Percentiles rank a stretch among this genome's conserved stretches.
phyloP scores from a whole-genome alignment of 1,284 basidiomycete genomes.

The Sporisorium exsertum region DNA sequence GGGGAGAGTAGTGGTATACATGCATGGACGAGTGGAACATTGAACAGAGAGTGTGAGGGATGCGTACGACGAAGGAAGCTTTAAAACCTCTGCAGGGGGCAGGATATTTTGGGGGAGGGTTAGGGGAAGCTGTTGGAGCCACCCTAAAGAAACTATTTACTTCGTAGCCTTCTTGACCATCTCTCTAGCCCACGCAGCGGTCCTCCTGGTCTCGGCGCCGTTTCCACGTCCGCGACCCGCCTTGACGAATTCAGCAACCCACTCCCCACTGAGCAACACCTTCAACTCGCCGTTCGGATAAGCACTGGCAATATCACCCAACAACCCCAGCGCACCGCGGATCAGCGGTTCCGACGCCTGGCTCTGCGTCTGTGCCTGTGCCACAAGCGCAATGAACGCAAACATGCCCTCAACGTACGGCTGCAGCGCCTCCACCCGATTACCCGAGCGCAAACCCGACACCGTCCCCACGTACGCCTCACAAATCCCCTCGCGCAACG shows the following conservation, averaged over 20 bases:
- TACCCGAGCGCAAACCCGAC: slow-evolving; percentile 85
- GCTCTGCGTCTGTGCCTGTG: slow-evolving; percentile 82
- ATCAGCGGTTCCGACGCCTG: slow-evolving; percentile 78
- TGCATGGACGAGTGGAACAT: slow-evolving; percentile 9
- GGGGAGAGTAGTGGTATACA: slow-evolving; percentile 5
- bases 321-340: slow-evolving; percentile 81
- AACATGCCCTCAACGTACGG: slow-evolving; percentile 83
- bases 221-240: slow-evolving; percentile 72
- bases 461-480: slow-evolving; percentile 97
- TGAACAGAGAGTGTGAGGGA: not conserved
- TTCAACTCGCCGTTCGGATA: slow-evolving; percentile 74
- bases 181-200: slow-evolving; percentile 74
- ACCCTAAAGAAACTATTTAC: not conserved
- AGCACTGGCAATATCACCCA: slow-evolving; percentile 90
- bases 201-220: slow-evolving; percentile 72
- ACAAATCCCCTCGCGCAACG: slow-evolving; percentile 91
- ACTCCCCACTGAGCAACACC: slow-evolving; percentile 80
- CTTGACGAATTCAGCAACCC: slow-evolving; percentile 84
- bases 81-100: no score
- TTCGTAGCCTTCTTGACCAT: slow-evolving; percentile 65
- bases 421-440: slow-evolving; percentile 79
- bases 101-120: not conserved
- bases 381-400: slow-evolving; percentile 82
- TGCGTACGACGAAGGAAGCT: not conserved
- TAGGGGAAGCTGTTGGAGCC: slow-evolving; percentile 34